A percentile compares a stretch with the other conserved stretches of the same genome.
These are phyloP conservation scores for Phaeomoniella chlamydospora DNA, from an alignment of 2,329 filamentous ascomycete genomes.

Conservation along the genomic window DNA sequence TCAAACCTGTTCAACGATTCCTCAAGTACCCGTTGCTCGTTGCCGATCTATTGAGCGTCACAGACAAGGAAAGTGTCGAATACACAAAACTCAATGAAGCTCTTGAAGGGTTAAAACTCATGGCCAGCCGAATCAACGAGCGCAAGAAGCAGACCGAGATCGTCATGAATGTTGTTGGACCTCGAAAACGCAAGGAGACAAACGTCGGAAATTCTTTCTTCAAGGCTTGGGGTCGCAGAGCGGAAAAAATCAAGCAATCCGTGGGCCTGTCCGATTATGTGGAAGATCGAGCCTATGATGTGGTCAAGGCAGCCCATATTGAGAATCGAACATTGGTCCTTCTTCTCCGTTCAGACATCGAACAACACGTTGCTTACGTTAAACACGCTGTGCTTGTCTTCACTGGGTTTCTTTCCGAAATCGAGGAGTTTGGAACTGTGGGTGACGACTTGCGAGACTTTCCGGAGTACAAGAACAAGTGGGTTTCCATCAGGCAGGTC, in stretches of 20 bases:
- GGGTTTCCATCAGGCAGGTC: slow-evolving; percentile 78
- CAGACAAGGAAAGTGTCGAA: slow-evolving; percentile 73
- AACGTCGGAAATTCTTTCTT: slow-evolving; percentile 74
- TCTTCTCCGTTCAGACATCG: neutral
- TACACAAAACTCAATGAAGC: slow-evolving; percentile 55
- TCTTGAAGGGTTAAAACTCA: slow-evolving; percentile 51
- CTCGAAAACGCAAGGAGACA: slow-evolving; percentile 73
- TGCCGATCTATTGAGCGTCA: slow-evolving; percentile 63
- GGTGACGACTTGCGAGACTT: slow-evolving; percentile 26
- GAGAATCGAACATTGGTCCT: neutral
- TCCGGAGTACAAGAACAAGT: slow-evolving; percentile 83
- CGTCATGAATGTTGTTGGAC: slow-evolving; percentile 70
- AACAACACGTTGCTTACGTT: neutral
- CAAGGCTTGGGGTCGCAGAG: slow-evolving; percentile 78
- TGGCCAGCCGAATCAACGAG: slow-evolving; percentile 67
- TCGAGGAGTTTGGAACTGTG: neutral
- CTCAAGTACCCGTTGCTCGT: slow-evolving; percentile 87
- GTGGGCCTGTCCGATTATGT: slow-evolving; percentile 49
- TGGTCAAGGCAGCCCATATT: slow-evolving; percentile 39
- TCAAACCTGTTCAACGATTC: slow-evolving; percentile 91
- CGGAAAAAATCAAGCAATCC: slow-evolving; percentile 68
- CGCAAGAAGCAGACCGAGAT: slow-evolving; percentile 90
- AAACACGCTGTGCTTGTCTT: neutral
- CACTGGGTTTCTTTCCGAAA: neutral
- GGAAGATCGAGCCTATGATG: slow-evolving; percentile 70